Percentiles rank a stretch among this genome's conserved stretches.
phyloP scores from a whole-genome alignment of 2,329 filamentous ascomycete species.

The Aspergillus pseudonomiae region DNA sequence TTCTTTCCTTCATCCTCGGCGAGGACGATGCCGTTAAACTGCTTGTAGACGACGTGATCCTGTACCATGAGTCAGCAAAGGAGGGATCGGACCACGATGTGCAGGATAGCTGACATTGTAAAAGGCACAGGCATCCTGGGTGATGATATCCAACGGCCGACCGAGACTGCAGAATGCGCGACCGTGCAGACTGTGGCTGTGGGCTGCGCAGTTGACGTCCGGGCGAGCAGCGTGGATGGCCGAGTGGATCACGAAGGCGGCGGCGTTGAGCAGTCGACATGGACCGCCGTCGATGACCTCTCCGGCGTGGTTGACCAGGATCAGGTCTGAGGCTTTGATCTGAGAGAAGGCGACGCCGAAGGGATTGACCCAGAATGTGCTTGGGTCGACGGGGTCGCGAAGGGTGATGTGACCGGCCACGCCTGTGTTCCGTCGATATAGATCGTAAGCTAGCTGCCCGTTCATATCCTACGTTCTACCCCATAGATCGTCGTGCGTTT shows the following conservation, averaged over 20 bases:
- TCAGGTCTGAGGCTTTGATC: conserved; percentile 68
- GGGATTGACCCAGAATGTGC: conserved; percentile 69
- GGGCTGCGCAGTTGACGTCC: conserved; percentile 58
- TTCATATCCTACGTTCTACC: background rate
- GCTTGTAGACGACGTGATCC: conserved; percentile 56
- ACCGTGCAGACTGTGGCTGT: conserved; percentile 59
- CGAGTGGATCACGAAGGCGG: conserved; percentile 56
- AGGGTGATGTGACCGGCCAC: conserved; percentile 67
- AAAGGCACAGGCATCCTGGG: conserved; percentile 51
- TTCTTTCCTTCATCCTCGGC: conserved; percentile 57
- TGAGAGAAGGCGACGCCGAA: conserved; percentile 65
- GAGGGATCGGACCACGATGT: background rate
- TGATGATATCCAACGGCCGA: conserved; percentile 47
- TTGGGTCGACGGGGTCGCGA: conserved; percentile 62
- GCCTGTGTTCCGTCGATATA: conserved; percentile 35
- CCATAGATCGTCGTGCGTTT: background rate
- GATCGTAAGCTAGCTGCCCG: background rate
- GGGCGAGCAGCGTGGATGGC: conserved; percentile 60
- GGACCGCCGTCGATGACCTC: conserved; percentile 65
- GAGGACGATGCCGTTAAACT: conserved; percentile 58
- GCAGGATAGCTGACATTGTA: conserved; percentile 36
- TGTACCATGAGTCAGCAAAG: conserved; percentile 11
- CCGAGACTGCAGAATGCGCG: conserved; percentile 47
- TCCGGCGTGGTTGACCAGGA: conserved; percentile 64
- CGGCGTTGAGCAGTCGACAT: conserved; percentile 50